phyloP scores from a whole-genome alignment of 371 early-diverging fungal genomes.

The Capillidium rhysosporum region DNA sequence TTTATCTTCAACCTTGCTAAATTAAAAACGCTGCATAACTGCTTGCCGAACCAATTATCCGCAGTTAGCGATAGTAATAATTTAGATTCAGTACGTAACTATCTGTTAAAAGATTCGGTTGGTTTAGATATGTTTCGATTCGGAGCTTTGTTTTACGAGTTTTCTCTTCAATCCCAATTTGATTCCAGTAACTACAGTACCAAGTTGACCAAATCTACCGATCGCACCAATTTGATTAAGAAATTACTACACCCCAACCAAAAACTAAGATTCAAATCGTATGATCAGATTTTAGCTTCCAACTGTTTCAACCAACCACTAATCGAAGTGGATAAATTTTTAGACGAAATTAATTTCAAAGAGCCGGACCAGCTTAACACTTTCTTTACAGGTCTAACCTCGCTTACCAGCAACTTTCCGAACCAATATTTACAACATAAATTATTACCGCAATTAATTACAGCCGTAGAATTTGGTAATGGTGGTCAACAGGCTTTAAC shows the following conservation, averaged over 20 bases:
- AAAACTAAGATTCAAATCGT: not conserved
- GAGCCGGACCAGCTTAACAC: not conserved
- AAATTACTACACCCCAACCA: not conserved
- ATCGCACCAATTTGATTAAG: too few relatives aligned
- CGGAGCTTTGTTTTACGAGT: not conserved
- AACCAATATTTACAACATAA: constrained; percentile 68
- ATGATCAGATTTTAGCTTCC: not conserved
- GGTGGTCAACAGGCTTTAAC: constrained; percentile 62
- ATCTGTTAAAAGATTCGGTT: too few relatives aligned
- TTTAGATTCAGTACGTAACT: too few relatives aligned
- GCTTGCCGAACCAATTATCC: not conserved
- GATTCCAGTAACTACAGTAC: too few relatives aligned
- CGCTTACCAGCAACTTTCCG: constrained; percentile 44
- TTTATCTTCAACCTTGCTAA: not conserved
- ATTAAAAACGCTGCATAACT: not conserved
- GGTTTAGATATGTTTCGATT: not conserved
- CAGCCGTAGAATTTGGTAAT: constrained; percentile 82
- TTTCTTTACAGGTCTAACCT: not conserved
- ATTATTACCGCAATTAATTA: constrained; percentile 70
- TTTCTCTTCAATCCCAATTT: too few relatives aligned
- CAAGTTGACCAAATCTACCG: too few relatives aligned
- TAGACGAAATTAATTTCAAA: not conserved
- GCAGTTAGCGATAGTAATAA: too few relatives aligned
- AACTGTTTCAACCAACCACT: not conserved
- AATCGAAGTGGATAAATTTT: not conserved